Conservation (phyloP, 2,329 filamentous ascomycete genomes). For the Pyrenochaeta sp. region DNA sequence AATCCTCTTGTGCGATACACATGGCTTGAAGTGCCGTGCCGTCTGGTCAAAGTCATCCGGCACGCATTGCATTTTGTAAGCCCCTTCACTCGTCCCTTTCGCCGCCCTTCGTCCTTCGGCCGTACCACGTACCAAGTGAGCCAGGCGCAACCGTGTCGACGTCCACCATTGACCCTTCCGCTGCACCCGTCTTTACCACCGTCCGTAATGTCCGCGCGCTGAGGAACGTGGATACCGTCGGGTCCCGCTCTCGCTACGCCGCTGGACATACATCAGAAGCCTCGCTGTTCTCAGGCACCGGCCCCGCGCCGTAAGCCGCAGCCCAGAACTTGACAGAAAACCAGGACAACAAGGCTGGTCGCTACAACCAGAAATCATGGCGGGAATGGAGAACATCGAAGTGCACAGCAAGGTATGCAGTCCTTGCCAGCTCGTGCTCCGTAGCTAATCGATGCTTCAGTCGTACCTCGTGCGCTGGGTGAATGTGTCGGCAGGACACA, state of each 20-base stretch:
- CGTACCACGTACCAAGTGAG: neutral
- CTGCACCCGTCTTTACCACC: conserved; percentile 7
- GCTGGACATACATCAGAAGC: neutral
- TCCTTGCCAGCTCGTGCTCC: neutral
- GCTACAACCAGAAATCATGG: conserved; percentile 65
- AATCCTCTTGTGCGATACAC: conserved; percentile 1
- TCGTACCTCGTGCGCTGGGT: conserved; percentile 99
- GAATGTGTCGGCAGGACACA: conserved; percentile 86
- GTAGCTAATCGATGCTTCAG: conserved; percentile 58
- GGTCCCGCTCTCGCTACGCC: conserved; percentile 5
- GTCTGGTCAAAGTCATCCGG: neutral
- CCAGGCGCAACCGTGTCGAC: conserved; percentile 7
- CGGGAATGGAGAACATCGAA: conserved; percentile 94
- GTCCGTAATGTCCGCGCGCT: conserved; percentile 24
- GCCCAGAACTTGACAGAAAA: neutral
- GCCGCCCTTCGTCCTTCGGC: neutral
- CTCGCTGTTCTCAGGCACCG: conserved; percentile 4
- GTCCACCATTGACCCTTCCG: conserved; percentile 14
- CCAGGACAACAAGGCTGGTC: neutral
- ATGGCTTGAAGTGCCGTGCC: neutral
- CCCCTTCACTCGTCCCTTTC: neutral
- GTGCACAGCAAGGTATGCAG: conserved; percentile 90
- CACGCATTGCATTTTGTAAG: neutral
- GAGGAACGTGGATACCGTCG: conserved; percentile 12
- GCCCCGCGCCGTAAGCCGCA: conserved; percentile 11